A percentile compares a stretch with the other conserved stretches of the same genome.
phyloP scores from a whole-genome alignment of 2,329 filamentous ascomycete genomes.

The Diplocarpon rosae region DNA sequence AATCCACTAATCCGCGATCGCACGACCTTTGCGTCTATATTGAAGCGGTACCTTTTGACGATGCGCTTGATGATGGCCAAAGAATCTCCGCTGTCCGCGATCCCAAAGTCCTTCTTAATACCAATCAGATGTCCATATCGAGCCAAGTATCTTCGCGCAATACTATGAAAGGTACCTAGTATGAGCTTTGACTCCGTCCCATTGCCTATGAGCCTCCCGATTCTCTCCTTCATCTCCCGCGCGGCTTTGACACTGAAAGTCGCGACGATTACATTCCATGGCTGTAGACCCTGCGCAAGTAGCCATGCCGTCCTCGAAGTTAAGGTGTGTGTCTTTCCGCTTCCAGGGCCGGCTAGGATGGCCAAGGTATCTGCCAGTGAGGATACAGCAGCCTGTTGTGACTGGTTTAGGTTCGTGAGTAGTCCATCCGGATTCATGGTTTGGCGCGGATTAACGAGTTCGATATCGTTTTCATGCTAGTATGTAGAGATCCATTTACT shows the following conservation, averaged over 20 bases:
- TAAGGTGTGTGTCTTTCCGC: slow-evolving; percentile 90
- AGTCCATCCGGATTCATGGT: slow-evolving; percentile 28
- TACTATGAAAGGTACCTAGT: slow-evolving; percentile 90
- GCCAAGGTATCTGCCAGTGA: slow-evolving; percentile 46
- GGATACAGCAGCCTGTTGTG: slow-evolving; percentile 53
- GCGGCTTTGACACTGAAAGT: slow-evolving; percentile 97
- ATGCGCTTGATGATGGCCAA: slow-evolving; percentile 72
- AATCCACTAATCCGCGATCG: slow-evolving; percentile 64
- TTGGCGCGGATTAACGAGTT: not conserved
- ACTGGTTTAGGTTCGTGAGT: slow-evolving; percentile 50
- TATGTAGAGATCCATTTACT: no score
- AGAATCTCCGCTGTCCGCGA: slow-evolving; percentile 77
- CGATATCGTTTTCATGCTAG: no score
- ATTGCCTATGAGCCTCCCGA: slow-evolving; percentile 69
- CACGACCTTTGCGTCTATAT: slow-evolving; percentile 59
- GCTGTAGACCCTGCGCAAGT: slow-evolving; percentile 60
- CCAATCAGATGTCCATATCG: slow-evolving; percentile 79
- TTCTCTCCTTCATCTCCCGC: slow-evolving; percentile 82
- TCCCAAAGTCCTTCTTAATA: slow-evolving; percentile 73
- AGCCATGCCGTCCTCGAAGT: slow-evolving; percentile 88
- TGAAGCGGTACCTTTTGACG: slow-evolving; percentile 59
- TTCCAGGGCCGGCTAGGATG: slow-evolving; percentile 57
- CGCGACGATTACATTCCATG: slow-evolving; percentile 84
- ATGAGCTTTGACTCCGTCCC: slow-evolving; percentile 66
- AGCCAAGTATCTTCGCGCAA: slow-evolving; percentile 73